These are phyloP conservation scores for Leucosporidium scottii DNA, from an alignment of 768 basidiomycete genomes.

Conservation along the genomic window DNA sequence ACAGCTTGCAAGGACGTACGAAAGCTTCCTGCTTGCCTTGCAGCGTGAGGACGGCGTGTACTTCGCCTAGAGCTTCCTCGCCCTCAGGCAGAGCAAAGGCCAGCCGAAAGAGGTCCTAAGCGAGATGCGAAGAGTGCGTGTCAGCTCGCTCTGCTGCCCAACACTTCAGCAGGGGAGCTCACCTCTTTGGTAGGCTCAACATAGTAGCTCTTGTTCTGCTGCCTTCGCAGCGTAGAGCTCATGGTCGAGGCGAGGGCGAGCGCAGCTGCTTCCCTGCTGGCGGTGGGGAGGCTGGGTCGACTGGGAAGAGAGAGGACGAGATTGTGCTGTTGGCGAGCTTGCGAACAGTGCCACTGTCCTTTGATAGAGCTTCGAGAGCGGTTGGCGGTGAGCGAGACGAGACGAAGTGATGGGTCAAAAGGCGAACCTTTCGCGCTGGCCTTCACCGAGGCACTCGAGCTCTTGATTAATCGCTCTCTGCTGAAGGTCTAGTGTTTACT, in stretches of 20 bases:
- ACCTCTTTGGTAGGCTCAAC: conserved; percentile 16
- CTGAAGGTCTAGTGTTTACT: no score
- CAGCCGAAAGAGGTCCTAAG: conserved; percentile 28
- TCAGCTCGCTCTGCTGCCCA: no score
- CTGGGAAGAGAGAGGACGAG: no score
- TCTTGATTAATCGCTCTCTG: no score
- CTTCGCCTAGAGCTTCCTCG: conserved; percentile 32
- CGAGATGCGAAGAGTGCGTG: neutral
- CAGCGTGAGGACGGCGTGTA: conserved; percentile 35
- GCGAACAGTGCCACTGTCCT: no score
- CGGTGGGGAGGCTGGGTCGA: no score
- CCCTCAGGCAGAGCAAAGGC: conserved; percentile 36
- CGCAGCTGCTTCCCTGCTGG: neutral
- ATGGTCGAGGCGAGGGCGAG: neutral
- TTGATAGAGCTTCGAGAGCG: no score
- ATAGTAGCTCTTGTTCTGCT: conserved; percentile 12
- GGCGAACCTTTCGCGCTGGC: no score
- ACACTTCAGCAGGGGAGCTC: neutral
- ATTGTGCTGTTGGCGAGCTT: no score
- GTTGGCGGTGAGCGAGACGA: no score
- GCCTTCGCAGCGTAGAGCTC: conserved; percentile 7
- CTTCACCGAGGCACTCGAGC: no score
- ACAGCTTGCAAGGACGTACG: conserved; percentile 11
- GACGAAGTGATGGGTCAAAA: no score
- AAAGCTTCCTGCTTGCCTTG: conserved; percentile 34